Evolutionary conservation across 208 protist genomes (phyloP), one percentile per base, ranked within the genome.

Genomic region (Acanthamoeba sp.): DNA sequence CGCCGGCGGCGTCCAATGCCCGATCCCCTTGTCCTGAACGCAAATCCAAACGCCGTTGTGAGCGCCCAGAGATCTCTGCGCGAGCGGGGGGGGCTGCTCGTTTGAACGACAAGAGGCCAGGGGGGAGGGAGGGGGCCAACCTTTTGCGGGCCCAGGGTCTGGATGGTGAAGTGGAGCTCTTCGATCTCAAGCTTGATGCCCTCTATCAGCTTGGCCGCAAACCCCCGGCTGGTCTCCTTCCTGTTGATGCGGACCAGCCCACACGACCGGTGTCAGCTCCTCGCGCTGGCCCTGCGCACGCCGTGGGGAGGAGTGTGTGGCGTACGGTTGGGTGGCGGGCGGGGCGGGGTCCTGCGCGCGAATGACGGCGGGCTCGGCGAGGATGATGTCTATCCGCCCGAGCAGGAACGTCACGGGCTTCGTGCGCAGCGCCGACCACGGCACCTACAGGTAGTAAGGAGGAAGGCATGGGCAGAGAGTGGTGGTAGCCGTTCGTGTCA

Each of bases 91-190:
- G n/a, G n/a, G n/a, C 10, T 48, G 42, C 42, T 10, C 42, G 10
- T 10, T 14, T 14, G 42, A 48, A 48, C 42, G 42, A 10, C 3
- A 48, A 48, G 27, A 34, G 22, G 38, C 18, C 14, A 10, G 6
- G 34, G 38, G 0, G 22, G 36, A 80, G 29, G 71, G 27, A 27
- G 38, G 22, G 4, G 71, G 20, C 40, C 14, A 7, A 55, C 52
- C 80, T 89, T 89, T 27, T 89, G 42, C 16, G 80, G 80, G 3
- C 80, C 80, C n/a, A 89, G 80, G 18, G 80, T 89, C 80, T 89
- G 80, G 24, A 89, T 89, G 48, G 80, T 62, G 80, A 89, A 89
- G 45, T 89, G 80, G 20, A 89, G 80, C 36, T 89, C 80, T 40
- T 89, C 52, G 27, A 89, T 64, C 36, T 89, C 48, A 4, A 89